phyloP scores from a whole-genome alignment of 225 moss, liverwort and hornwort species.

The Antitrichia curtipendula region DNA sequence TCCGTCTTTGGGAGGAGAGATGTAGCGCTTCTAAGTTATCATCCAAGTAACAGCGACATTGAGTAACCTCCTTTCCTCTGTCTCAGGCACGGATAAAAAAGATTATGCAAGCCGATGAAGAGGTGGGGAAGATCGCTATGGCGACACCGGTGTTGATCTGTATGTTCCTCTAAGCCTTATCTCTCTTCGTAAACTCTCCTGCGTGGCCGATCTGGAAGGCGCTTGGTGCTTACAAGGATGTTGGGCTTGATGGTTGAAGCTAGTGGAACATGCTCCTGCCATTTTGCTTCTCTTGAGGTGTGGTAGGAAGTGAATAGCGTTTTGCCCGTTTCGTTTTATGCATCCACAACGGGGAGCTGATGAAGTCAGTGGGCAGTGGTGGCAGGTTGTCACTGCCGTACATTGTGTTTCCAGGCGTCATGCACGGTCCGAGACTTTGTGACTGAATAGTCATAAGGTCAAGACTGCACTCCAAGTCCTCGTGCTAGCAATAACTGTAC shows the following conservation, averaged over 20 bases:
- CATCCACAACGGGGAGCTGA: constrained; percentile 23
- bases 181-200: neutral
- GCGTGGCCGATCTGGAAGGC: neutral
- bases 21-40: neutral
- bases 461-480: constrained; percentile 34
- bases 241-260: neutral
- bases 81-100: constrained; percentile 97
- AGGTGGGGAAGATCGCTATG: constrained; percentile 99
- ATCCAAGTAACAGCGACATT: neutral
- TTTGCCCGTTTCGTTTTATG: constrained; percentile 3
- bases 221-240: neutral
- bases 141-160: constrained; percentile 97
- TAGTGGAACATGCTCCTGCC: neutral
- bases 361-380: constrained; percentile 45
- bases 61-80: neutral
- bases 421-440: constrained; percentile 53
- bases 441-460: constrained; percentile 49
- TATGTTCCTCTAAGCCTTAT: constrained; percentile 26
- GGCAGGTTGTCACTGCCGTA: constrained; percentile 58
- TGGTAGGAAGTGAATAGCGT: neutral
- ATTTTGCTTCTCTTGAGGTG: neutral
- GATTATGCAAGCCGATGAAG: constrained; percentile 99
- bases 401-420: constrained; percentile 33
- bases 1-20: neutral
- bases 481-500: neutral